Conservation (phyloP, 495 filamentous ascomycete species). For the Durotheca rogersii region DNA sequence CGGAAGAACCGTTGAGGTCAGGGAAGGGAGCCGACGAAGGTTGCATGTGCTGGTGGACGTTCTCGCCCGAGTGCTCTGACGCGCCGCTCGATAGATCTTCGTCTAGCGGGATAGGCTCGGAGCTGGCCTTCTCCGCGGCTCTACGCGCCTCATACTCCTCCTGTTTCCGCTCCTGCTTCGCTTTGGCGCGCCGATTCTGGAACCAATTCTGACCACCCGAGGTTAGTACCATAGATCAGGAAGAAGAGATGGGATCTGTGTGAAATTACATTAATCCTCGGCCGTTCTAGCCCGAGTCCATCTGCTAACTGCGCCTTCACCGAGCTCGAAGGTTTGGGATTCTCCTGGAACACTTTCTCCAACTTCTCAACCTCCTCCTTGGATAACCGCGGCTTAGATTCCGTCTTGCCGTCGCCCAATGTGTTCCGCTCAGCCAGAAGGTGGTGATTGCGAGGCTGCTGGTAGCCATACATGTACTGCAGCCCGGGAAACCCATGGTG, state of each 20-base stretch:
- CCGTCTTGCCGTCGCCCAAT: constrained; percentile 41
- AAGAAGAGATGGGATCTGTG: constrained; percentile 1
- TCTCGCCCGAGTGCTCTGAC: constrained; percentile 35
- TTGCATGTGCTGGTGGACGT: constrained; percentile 35
- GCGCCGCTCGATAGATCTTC: constrained; percentile 25
- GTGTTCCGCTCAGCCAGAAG: constrained; percentile 24
- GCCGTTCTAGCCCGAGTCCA: constrained; percentile 68
- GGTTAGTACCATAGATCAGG: constrained; percentile 37
- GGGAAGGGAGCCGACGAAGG: constrained; percentile 43
- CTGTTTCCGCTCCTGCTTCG: constrained; percentile 73
- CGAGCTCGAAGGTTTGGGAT: constrained; percentile 75
- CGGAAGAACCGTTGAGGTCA: constrained; percentile 19
- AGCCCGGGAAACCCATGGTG: constrained; percentile 14
- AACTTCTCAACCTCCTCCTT: constrained; percentile 80
- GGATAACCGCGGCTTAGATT: constrained; percentile 67
- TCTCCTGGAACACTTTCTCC: constrained; percentile 71
- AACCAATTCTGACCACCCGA: constrained; percentile 73
- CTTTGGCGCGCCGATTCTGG: constrained; percentile 82
- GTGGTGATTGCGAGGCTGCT: constrained; percentile 27
- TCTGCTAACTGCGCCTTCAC: constrained; percentile 73
- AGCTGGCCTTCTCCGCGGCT: constrained; percentile 50
- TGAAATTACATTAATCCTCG: constrained; percentile 72
- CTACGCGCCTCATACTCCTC: constrained; percentile 63
- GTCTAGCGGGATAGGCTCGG: constrained; percentile 40
- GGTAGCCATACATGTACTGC: constrained; percentile 33